Evolutionary conservation across 2,329 filamentous ascomycete species (phyloP), one percentile per base, ranked within the genome.

Genomic region (Davidsoniella virescens): DNA sequence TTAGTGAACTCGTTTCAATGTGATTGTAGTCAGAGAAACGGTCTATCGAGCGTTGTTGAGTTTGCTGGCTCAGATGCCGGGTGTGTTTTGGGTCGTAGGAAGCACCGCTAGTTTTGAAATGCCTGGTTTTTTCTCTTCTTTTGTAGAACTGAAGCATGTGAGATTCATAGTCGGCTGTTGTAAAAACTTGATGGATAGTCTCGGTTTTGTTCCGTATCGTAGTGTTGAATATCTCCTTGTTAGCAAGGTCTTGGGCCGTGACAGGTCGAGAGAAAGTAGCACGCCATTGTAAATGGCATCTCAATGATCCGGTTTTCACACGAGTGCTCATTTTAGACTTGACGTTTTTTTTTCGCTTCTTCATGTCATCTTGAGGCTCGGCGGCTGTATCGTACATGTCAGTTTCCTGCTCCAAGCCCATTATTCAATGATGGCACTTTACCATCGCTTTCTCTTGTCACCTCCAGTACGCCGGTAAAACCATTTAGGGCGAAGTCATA

Each of bases 231-330:
- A 49, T n/a, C 14, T 20, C 18, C 16, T 25, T 23, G 8, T 10
- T 14, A 36, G 46, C 37, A 7, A 53, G 14, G 10, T 16, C 25
- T 16, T 14, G 10, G 12, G 38, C 23, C 2, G 38, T 50, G n/a
- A 53, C 26, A 10, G 47, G 51, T 12, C 18, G 3, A n/a, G 40
- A 14, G 40, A 53, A 53, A 16, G 51, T 53, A 5, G 47, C 51
- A 12, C 44, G 29, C 51, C 51, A 53, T 40, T 43, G 33, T 1
- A 53, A 38, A 6, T 53, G 33, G 38, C 49, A 45, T 20, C 47
- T 43, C 20, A 25, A 29, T 20, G 47, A 44, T 14, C 47, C 47
- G 16, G 47, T 38, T 9, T 47, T 37, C 7, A 53, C 29, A 29
- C 40, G 3, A 33, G 29, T 12, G 29, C 12, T 33, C 29, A 9